phyloP scores from a whole-genome alignment of 1,139 yeast species.

The Scheffersomyces quercinus region DNA sequence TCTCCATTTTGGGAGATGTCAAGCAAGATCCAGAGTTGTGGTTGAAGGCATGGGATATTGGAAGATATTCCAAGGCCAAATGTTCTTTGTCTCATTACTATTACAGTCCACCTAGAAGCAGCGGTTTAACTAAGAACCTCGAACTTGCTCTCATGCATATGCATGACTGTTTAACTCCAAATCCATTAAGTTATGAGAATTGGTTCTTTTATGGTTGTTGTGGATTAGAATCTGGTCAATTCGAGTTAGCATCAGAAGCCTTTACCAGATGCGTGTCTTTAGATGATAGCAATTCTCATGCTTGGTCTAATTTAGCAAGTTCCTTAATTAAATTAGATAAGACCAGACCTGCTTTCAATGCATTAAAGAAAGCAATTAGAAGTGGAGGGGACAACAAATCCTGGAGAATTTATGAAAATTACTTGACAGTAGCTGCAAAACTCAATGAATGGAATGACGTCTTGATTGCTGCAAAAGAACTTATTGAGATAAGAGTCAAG shows the following conservation, averaged over 20 bases:
- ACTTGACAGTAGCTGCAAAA: conserved; percentile 76
- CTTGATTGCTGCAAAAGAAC: conserved; percentile 64
- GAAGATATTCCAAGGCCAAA: conserved; percentile 82
- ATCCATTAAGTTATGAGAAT: conserved; percentile 78
- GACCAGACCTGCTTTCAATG: conserved; percentile 75
- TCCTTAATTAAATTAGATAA: conserved; percentile 68
- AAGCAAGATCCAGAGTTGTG: conserved; percentile 75
- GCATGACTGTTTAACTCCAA: conserved; percentile 69
- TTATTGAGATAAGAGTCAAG: conserved; percentile 50
- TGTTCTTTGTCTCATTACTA: conserved; percentile 75
- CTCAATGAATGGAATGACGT: conserved; percentile 88
- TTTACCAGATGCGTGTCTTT: conserved; percentile 88
- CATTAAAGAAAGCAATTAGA: conserved; percentile 74
- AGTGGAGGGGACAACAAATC: conserved; percentile 63
- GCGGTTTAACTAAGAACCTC: conserved; percentile 55
- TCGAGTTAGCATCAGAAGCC: conserved; percentile 85
- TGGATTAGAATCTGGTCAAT: conserved; percentile 74
- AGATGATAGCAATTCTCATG: conserved; percentile 77
- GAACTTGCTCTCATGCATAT: conserved; percentile 63
- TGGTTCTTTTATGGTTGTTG: conserved; percentile 95
- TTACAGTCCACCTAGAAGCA: conserved; percentile 61
- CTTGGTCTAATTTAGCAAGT: conserved; percentile 95
- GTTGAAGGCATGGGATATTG: conserved; percentile 86
- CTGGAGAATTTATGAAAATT: conserved; percentile 93
- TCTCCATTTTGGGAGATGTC: conserved; percentile 84